These are phyloP conservation scores for Ceriops zippeliana DNA, from an alignment of 345 rosid genomes.

Conservation along the genomic window DNA sequence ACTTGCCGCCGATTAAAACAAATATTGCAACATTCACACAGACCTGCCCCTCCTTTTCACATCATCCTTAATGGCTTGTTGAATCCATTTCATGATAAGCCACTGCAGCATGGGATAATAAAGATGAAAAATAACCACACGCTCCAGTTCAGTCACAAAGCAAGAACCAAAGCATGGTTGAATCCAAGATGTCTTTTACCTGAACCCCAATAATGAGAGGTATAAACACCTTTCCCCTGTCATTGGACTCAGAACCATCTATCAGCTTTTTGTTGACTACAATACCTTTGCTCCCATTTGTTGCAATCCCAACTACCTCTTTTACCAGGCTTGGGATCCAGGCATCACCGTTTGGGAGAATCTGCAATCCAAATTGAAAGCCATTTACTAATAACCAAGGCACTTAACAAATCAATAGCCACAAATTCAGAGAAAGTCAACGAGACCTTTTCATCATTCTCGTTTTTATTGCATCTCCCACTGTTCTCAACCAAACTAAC, in stretches of 20 bases:
- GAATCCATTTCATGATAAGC: conserved; percentile 58
- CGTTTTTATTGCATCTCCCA: conserved; percentile 83
- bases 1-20: conserved; percentile 4
- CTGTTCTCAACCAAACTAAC: conserved; percentile 77
- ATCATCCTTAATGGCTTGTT: conserved; percentile 51
- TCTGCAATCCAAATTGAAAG: conserved; percentile 29
- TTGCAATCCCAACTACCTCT: conserved; percentile 55
- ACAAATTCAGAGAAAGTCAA: conserved; percentile 5
- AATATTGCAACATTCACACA: conserved; percentile 31
- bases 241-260: conserved; percentile 63
- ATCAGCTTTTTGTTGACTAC: conserved; percentile 65
- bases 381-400: background rate
- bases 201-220: conserved; percentile 60
- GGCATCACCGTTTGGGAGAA: conserved; percentile 61
- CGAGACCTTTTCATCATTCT: conserved; percentile 62
- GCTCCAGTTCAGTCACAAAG: conserved; percentile 4
- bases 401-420: background rate
- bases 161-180: conserved; percentile 1
- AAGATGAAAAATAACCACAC: background rate
- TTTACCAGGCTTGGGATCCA: conserved; percentile 69
- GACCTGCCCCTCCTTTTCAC: conserved; percentile 41
- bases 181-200: conserved; percentile 31
- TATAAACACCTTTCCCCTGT: conserved; percentile 56
- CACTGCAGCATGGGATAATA: conserved; percentile 40
- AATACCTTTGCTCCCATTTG: conserved; percentile 51